These are phyloP conservation scores for Neurospora hispaniola DNA, from an alignment of 495 filamentous ascomycete species.

Conservation along the genomic window DNA sequence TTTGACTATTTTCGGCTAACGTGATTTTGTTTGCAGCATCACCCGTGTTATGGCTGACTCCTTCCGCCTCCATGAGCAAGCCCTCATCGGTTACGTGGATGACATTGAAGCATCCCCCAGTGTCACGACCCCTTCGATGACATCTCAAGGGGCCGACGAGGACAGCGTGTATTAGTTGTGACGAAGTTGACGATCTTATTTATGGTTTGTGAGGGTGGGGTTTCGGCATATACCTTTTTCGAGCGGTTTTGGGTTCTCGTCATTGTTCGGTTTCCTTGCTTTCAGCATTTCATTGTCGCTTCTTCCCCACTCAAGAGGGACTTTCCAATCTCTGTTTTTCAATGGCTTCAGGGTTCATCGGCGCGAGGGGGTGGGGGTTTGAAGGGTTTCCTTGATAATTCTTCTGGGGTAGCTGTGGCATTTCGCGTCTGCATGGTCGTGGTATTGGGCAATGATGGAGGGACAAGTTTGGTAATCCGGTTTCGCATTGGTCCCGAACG, in stretches of 20 bases:
- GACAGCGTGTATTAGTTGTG: slow-evolving; percentile 48
- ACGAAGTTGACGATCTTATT: slow-evolving; percentile 37
- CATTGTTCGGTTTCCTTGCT: slow-evolving; percentile 20
- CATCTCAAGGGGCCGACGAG: slow-evolving; percentile 48
- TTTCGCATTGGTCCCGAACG: slow-evolving; percentile 27
- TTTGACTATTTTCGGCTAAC: slow-evolving; percentile 34
- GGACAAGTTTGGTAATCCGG: slow-evolving; percentile 34
- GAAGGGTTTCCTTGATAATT: slow-evolving; percentile 14
- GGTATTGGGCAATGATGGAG: slow-evolving; percentile 33
- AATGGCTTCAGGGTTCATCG: slow-evolving; percentile 15
- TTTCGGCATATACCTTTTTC: slow-evolving; percentile 40
- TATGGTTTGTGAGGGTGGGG: slow-evolving; percentile 27
- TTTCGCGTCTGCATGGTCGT: slow-evolving; percentile 33
- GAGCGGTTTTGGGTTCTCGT: slow-evolving; percentile 14
- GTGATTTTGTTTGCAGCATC: slow-evolving; percentile 48
- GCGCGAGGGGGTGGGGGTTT: slow-evolving; percentile 14
- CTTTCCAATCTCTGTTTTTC: slow-evolving; percentile 14
- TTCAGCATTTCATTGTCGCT: slow-evolving; percentile 20
- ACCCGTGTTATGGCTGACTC: slow-evolving; percentile 97
- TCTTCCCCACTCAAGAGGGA: not conserved
- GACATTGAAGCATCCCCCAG: slow-evolving; percentile 48
- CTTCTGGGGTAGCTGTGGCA: slow-evolving; percentile 19
- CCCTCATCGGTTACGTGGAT: slow-evolving; percentile 87
- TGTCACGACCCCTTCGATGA: slow-evolving; percentile 51
- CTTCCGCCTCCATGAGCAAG: slow-evolving; percentile 93